Conservation (phyloP, 805 yeast species). For the Isabelozyma gotoi region DNA sequence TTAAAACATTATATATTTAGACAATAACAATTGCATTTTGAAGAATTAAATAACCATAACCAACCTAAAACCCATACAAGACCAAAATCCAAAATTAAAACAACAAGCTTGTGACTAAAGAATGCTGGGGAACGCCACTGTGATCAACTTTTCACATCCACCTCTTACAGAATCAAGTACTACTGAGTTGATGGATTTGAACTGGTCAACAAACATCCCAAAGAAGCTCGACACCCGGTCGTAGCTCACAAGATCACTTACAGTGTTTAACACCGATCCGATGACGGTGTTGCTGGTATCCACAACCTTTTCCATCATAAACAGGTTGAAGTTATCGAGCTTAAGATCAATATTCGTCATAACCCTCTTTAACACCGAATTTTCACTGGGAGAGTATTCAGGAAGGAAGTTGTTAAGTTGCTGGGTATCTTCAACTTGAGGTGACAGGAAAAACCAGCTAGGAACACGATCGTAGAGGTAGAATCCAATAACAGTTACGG, state of each 20-base stretch:
- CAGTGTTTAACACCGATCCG: not conserved
- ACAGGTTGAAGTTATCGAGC: not conserved
- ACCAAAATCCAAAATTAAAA: not conserved
- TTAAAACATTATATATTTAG: too few relatives aligned
- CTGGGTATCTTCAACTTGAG: not conserved
- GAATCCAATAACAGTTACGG: conserved; percentile 15
- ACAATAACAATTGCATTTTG: too few relatives aligned
- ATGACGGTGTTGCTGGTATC: conserved; percentile 1
- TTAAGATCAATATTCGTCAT: not conserved
- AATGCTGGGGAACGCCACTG: not conserved
- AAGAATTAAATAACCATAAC: too few relatives aligned
- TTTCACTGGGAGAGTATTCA: not conserved
- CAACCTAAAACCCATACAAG: too few relatives aligned
- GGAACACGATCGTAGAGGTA: conserved; percentile 1
- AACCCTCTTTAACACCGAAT: not conserved
- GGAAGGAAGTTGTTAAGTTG: not conserved
- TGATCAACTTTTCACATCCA: conserved; percentile 23
- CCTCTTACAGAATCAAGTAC: conserved; percentile 19
- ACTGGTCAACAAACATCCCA: conserved; percentile 1
- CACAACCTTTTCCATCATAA: conserved; percentile 1
- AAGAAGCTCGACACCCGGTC: not conserved
- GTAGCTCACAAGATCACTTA: not conserved
- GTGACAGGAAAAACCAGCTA: not conserved
- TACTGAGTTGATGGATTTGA: conserved; percentile 4
- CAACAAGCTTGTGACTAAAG: not conserved